A percentile compares a stretch with the other conserved stretches of the same genome.
These are phyloP conservation scores for Lomentospora prolificans DNA, from an alignment of 2,329 filamentous ascomycete genomes.

Conservation along the genomic window DNA sequence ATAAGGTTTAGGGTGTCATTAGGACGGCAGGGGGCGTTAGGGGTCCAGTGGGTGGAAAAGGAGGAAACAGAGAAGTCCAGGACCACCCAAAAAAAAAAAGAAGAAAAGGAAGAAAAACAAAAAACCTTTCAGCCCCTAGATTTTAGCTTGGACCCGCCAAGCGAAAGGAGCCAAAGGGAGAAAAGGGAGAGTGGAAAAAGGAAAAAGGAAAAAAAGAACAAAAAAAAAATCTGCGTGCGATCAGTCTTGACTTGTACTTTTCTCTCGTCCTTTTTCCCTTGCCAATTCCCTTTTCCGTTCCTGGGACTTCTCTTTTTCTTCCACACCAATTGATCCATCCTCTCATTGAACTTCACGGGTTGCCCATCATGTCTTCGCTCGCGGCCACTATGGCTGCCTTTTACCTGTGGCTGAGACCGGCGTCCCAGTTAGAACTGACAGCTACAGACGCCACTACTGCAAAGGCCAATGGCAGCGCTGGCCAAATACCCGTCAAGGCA, in stretches of 20 bases:
- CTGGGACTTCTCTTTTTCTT: conserved; percentile 4
- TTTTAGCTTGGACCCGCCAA: neutral
- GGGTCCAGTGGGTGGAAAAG: neutral
- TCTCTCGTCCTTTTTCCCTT: neutral
- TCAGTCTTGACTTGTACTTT: no score
- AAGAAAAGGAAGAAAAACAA: neutral
- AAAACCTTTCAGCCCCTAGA: neutral
- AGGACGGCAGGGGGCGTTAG: neutral
- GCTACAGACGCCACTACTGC: neutral
- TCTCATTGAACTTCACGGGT: neutral
- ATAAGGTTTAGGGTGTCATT: neutral
- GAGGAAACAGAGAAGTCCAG: neutral
- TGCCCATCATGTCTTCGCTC: conserved; percentile 6
- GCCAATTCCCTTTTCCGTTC: conserved; percentile 5
- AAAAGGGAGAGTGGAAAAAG: neutral
- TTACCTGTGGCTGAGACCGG: conserved; percentile 10
- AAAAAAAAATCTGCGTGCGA: neutral
- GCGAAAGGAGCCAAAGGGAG: neutral
- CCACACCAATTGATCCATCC: neutral
- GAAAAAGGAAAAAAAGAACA: neutral
- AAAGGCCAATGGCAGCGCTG: conserved; percentile 7
- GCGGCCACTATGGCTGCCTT: conserved; percentile 5
- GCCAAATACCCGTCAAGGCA: neutral
- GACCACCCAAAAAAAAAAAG: no score
- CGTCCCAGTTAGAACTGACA: neutral